Base-by-base conservation (phyloP, 208 protist species). In the Lotmaria passim region DNA sequence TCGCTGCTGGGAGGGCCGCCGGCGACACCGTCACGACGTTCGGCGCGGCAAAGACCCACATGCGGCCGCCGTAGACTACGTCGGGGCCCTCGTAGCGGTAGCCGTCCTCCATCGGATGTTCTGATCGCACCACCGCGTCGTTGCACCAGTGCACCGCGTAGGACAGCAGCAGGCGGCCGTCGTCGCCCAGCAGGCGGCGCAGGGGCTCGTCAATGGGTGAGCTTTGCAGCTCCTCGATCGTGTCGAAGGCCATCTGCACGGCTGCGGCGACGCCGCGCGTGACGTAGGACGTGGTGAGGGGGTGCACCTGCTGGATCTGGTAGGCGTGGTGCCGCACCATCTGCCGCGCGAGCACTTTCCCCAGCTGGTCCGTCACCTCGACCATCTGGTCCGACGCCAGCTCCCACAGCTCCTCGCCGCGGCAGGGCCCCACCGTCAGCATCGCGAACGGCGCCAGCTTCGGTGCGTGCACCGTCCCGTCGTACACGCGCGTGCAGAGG, bases 131-230 rank as follows among this genome's bases (percentile, higher is more conserved):
- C 24, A 52, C 81, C 7, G 83, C 90, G 59, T 93, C 79, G 28
- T 56, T 83, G 64, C 90, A 95, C 86, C 87, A 95, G 79, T 95
- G 84, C 28, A 93, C 79, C n/a, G 87, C 79, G 58, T 81, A 90
- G 19, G 79, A 74, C 47, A 95, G 19, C 59, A 84, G 48, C 8
- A 92, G 66, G 44, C 63, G 15, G 47, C 85, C 83, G 26, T 90
- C 83, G 12, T 88, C 83, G 31, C 86, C 85, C 28, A 93, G 74
- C 36, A 88, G 76, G 26, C 74, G 65, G 41, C 56, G 77, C 60
- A 95, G 75, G 33, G 79, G 63, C 2, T 69, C 80, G 69, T 95
- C 90, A 47, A 93, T 74, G 23, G 67, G 75, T 4, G 73, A 21
- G 21, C 31, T 64, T n/a, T 89, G 83, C 31, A 90, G 60, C 61